These are phyloP conservation scores for Musa balbisiana DNA, from an alignment of 202 grass and related monocot species.

Conservation along the genomic window DNA sequence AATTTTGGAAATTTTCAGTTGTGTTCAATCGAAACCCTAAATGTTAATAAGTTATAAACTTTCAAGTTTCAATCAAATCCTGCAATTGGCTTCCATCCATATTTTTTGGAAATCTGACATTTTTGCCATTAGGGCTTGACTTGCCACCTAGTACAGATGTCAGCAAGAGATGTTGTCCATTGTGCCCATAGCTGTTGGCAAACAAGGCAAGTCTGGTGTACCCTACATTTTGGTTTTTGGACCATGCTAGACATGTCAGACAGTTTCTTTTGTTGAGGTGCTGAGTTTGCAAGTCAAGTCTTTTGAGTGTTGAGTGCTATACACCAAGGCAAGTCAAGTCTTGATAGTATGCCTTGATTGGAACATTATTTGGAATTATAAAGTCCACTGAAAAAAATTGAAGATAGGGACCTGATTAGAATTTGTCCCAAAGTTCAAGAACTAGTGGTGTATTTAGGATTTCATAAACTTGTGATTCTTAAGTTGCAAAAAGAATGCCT, in stretches of 20 bases:
- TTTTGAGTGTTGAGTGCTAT: too few relatives aligned
- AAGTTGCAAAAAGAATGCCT: too few relatives aligned
- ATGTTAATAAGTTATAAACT: too few relatives aligned
- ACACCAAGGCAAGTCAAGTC: not conserved
- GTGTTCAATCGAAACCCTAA: not conserved
- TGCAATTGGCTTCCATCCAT: not conserved
- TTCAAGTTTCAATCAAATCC: not conserved
- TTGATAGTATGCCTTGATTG: not conserved
- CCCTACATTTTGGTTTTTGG: not conserved
- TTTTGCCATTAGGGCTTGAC: too few relatives aligned
- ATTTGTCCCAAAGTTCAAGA: too few relatives aligned
- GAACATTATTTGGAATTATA: not conserved
- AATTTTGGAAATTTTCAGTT: not conserved
- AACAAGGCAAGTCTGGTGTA: too few relatives aligned
- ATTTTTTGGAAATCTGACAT: not conserved
- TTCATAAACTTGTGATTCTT: too few relatives aligned
- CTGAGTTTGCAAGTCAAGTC: not conserved
- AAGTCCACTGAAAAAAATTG: too few relatives aligned
- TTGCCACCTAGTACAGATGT: not conserved
- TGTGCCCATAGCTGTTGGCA: not conserved
- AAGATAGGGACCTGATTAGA: too few relatives aligned
- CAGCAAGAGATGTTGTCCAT: not conserved
- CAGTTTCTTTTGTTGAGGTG: not conserved
- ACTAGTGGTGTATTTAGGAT: too few relatives aligned
- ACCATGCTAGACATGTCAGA: not conserved